Evolutionary conservation across 2,329 filamentous ascomycete species (phyloP), one percentile per base, ranked within the genome.

Genomic region (Lecanosticta acicola): DNA sequence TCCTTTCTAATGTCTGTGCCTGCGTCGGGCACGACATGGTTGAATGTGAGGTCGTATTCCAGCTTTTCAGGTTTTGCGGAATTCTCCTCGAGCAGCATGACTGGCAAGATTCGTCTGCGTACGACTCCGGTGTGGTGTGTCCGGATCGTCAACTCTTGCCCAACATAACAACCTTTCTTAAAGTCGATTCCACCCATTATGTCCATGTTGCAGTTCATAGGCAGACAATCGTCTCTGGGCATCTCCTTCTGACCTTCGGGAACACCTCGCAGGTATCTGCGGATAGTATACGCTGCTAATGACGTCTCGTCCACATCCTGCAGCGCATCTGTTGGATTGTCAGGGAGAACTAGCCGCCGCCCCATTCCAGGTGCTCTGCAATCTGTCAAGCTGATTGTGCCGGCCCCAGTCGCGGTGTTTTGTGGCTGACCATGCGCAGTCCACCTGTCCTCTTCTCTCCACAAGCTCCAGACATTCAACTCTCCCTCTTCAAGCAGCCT

Each of bases 91-190:
- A 91, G 93, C 13, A 96, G 61, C 54, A 84, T 70, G 26, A 91
- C 82, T 0, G 93, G 93, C 42, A 98, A 66, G 40, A 97, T 80
- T 40, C 93, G 78, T 74, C 96, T 95, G 50, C 93, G 78, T 33
- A 98, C 87, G 13, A 98, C 87, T 17, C 93, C 93, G 10, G 85
- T 90, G 68, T 98, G 93, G 65, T 90, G 85, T 1, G 93, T 98
- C 34, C 93, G 84, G 55, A 97, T 95, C 1, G 93, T 97, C 53
- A 98, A 77, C 67, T 98, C 93, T 69, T 98, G 93, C 0, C 93
- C 93, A 5, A 97, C 81, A 67, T 98, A 98, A 69, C 93, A 98
- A 5, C 93, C 93, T 71, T 98, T 98, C 62, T 81, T 81, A 71
- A 93, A 98, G 68, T 96, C 87, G 55, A 98, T 84, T 19, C 81